Conservation (phyloP, 108 stramenopile genomes). For the Fragilariopsis cylindrus region DNA sequence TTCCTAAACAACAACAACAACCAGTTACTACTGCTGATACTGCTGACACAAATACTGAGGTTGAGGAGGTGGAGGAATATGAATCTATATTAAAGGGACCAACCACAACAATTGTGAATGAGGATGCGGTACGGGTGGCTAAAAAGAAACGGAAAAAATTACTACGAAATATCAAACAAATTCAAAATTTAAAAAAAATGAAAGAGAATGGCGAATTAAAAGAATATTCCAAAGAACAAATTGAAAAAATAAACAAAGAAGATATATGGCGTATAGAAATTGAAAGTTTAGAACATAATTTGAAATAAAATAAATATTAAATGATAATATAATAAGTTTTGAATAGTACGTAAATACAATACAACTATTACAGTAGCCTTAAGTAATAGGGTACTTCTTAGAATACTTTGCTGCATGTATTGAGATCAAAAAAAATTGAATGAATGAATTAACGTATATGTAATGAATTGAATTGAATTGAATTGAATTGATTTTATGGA, state of each 20-base stretch:
- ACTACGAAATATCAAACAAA: constrained; percentile 54
- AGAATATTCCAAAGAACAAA: constrained; percentile 28
- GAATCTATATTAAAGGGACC: constrained; percentile 14
- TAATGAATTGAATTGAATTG: no score
- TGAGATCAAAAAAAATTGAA: no score
- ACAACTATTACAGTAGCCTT: no score
- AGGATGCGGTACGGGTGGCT: constrained; percentile 46
- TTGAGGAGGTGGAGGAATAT: neutral
- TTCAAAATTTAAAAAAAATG: constrained; percentile 47
- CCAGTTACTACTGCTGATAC: neutral
- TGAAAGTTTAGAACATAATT: constrained; percentile 61
- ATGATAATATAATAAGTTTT: no score
- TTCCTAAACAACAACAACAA: constrained; percentile 15
- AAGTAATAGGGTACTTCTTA: no score
- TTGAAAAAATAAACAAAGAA: constrained; percentile 49
- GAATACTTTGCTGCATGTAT: no score
- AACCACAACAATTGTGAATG: constrained; percentile 56
- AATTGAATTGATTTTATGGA: no score
- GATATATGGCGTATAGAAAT: constrained; percentile 45
- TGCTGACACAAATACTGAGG: neutral
- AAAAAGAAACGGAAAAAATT: constrained; percentile 55
- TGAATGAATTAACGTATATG: no score
- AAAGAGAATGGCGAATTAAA: constrained; percentile 32
- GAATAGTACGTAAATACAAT: no score
- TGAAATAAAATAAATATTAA: constrained; percentile 9